Base-by-base conservation (phyloP, 345 rosid species). In the Eucalyptus melliodora region DNA sequence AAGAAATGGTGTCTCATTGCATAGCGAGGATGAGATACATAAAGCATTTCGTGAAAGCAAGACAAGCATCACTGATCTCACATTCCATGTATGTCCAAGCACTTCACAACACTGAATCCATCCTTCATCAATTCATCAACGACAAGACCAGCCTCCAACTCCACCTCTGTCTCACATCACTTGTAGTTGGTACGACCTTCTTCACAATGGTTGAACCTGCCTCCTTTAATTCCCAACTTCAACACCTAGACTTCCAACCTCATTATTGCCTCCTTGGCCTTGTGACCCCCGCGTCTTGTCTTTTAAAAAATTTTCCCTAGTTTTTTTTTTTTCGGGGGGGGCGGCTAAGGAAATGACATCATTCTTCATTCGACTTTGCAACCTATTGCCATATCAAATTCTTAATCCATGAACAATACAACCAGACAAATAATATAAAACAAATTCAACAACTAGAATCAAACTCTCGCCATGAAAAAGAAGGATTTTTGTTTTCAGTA, bases 171-270 rank as follows among this genome's bases (percentile, higher is more conserved):
- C 65, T 59, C 14, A 12, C 13, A 26, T 59, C n/a, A 26, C 65
- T 59, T 1, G 15, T 5, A 6, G n/a, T 6, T 2, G 15, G 2
- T 59, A 27, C n/a, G 2, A 59, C 65, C 15, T n/a, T 59, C n/a
- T 59, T 6, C 65, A 59, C n/a, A 11, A 59, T 27, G 3, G 15
- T 30, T 27, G 23, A 60, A 26, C 7, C 4, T 6, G 2, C n/a
- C 31, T 12, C 67, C 67, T 60, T 12, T 60, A 26, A 60, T 24
- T 60, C 15, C 67, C n/a, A 60, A 27, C 31, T 60, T 27, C 67
- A 21, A 95, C 87, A 94, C 99, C 7, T 96, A 99, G 97, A 95
- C 91, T 91, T 30, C 90, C 92, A 15, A 98, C 65, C 87, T 93
- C 88, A 85, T 93, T 87, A 53, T 96, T 59, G 89, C 94, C 88